Base-by-base conservation (phyloP, 2,329 filamentous ascomycete genomes). In the Claviceps sp. region DNA sequence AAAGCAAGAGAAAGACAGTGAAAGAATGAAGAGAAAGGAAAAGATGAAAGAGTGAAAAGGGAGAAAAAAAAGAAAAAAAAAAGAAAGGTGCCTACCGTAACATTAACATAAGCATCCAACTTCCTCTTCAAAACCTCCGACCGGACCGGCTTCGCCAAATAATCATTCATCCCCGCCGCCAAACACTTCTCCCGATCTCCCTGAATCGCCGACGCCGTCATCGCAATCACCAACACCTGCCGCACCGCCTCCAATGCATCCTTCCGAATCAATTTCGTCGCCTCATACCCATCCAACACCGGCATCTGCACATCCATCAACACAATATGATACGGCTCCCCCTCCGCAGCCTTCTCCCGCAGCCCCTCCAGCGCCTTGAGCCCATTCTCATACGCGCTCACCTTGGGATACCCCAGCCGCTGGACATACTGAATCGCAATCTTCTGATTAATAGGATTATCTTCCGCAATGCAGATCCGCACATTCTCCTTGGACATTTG, bases 221-320 rank as follows among this genome's bases (percentile, higher is more conserved):
- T 96, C 51, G 91, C 91, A 60, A 97, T 96, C 48, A 97, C 87
- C n/a, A 96, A 73, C 1, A 94, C 81, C 57, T 87, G 83, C 50
- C 87, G 78, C 11, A 97, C 88, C 7, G 79, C 78, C 39, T 89
- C 84, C 54, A 89, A 78, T 0, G 80, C 66, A 65, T 96, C 89
- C 58, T 81, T 80, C 10, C 90, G 83, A 45, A 96, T 81, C 53
- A 89, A 77, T 57, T 85, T 85, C 0, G 90, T 96, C 1, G 90
- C 89, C 66, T 95, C 87, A 64, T 95, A 95, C 5, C 90, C 90
- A 64, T 96, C 90, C 8, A 95, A 78, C 3, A 94, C 82, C 0
- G 90, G 90, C 90, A 96, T 96, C 68, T 95, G 89, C 3, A 95
- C 89, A 64, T 96, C 90, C 90, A 96, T 96, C 45, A 96, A 77